Evolutionary conservation across 305 asterid species (phyloP), one percentile per base, ranked within the genome.

Genomic region (Solanum hybrid): DNA sequence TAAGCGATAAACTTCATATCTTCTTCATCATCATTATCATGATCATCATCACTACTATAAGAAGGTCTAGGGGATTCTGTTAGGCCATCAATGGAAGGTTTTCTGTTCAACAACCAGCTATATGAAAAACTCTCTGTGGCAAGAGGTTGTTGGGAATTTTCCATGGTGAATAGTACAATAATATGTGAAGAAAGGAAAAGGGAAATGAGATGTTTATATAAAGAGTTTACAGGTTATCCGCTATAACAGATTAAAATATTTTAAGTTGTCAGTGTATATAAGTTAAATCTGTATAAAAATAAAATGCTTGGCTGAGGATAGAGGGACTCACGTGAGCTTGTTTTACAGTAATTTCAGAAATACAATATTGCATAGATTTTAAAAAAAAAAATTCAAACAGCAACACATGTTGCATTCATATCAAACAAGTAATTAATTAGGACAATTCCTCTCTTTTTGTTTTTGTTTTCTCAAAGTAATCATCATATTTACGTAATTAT

Each of bases 101-200:
- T 91, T 60, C 71, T 86, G 92, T 93, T 91, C 32, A 89, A 86
- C 88, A 95, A 93, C 98, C 99, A 96, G 37, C 98, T 97, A 92
- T 95, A 94, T 17, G 99, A 97, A 86, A 97, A 97, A 42, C 99
- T 97, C 88, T 97, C 98, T 11, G 97, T 94, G 90, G 98, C 97
- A 37, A 95, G 92, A 85, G 93, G 89, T 24, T 94, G 93, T 27
- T 84, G 87, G 75, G 95, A 92, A 89, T 91, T 91, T 88, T 96
- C 99, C 99, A 97, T 97, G 32, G 90, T 87, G 89, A 34, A 80
- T 32, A 37, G n/a, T 37, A 31, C 85, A 4, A 22, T 42, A 15
- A 24, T 24, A 72, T 71, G 64, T 66, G 22, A 34, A 75, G 82
- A 88, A 88, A 87, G 40, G 87, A 38, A 31, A 92, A 86, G 87